Base-by-base conservation (phyloP, 805 yeast species). In the Barnettozyma botsteinii region DNA sequence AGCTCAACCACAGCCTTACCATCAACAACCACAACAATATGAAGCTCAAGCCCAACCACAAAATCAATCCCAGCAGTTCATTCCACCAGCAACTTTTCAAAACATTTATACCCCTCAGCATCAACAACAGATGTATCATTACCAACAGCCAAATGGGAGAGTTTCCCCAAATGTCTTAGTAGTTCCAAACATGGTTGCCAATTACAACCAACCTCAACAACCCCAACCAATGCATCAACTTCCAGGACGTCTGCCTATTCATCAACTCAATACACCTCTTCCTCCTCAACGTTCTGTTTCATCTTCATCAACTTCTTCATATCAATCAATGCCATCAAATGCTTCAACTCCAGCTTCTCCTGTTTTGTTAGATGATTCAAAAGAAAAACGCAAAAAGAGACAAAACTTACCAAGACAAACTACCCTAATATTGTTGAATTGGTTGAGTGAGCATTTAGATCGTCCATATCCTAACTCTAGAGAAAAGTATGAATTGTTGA, bases 391-490 rank as follows among this genome's bases (percentile, higher is more conserved):
- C 41, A 62, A 62, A 39, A 70, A 78, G 36, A 72, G 95, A 48
- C 81, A 84, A 40, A 85, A 85, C 60, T 65, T 85, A 47, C 95
- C 95, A 17, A 80, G 82, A 55, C 83, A 76, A 45, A 85, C 86
- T 3, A 85, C 91, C 1, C 71, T 75, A 47, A 75, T 81, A 9
- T 64, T 85, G 43, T 70, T 85, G 40, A 66, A 68, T 42, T 85
- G 95, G 95, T 68, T 85, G 40, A 69, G 77, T 43, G 77, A 77
- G 21, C 89, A 85, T 57, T 61, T 84, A 42, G 77, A 79, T 46
- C 82, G 85, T 54, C 95, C 95, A 17, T 85, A 85, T 59, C 95
- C 95, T 4, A 81, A 85, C 39, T 81, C 83, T 30, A 74, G 77
- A 42, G 94, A 85, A 53, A 85, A 85, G 64, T 72, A 73, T 46